Percentiles rank a stretch among this genome's conserved stretches.
Evolutionary conservation across 495 filamentous ascomycete species (phyloP).

Genomic region (Parachaetomium inaequale): DNA sequence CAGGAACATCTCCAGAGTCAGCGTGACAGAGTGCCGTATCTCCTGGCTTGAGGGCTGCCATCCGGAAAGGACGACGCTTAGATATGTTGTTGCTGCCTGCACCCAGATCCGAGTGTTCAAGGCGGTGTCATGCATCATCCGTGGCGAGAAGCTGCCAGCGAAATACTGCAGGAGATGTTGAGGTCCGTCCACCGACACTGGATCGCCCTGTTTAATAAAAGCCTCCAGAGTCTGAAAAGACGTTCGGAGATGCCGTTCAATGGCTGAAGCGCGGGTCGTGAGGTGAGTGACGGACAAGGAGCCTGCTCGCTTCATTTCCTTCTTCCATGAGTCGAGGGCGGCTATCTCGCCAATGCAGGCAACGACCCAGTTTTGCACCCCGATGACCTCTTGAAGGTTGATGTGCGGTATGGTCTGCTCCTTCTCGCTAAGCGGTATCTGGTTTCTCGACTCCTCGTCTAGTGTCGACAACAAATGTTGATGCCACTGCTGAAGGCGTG

Average conservation of each 20-base stretch:
- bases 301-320: slow-evolving; percentile 38
- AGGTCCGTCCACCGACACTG: slow-evolving; percentile 3
- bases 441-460: slow-evolving; percentile 17
- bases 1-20: slow-evolving; percentile 34
- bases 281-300: slow-evolving; percentile 47
- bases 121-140: slow-evolving; percentile 3
- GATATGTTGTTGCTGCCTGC: slow-evolving; percentile 48
- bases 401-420: slow-evolving; percentile 30
- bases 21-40: slow-evolving; percentile 36
- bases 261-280: slow-evolving; percentile 38
- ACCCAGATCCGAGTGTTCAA: slow-evolving; percentile 43
- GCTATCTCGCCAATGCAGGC: slow-evolving; percentile 46
- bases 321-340: slow-evolving; percentile 50
- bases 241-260: slow-evolving; percentile 37
- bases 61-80: slow-evolving; percentile 49
- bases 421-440: slow-evolving; percentile 18
- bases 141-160: not conserved
- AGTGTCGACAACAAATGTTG: slow-evolving; percentile 29
- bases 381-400: slow-evolving; percentile 40
- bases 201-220: slow-evolving; percentile 1
- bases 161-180: slow-evolving; percentile 17
- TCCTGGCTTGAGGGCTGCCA: slow-evolving; percentile 48
- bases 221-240: slow-evolving; percentile 22
- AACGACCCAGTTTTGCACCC: slow-evolving; percentile 49
- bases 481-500: slow-evolving; percentile 43